Base-by-base conservation (phyloP, 2,329 filamentous ascomycete genomes). In the Chrysosphaeria jannelii region DNA sequence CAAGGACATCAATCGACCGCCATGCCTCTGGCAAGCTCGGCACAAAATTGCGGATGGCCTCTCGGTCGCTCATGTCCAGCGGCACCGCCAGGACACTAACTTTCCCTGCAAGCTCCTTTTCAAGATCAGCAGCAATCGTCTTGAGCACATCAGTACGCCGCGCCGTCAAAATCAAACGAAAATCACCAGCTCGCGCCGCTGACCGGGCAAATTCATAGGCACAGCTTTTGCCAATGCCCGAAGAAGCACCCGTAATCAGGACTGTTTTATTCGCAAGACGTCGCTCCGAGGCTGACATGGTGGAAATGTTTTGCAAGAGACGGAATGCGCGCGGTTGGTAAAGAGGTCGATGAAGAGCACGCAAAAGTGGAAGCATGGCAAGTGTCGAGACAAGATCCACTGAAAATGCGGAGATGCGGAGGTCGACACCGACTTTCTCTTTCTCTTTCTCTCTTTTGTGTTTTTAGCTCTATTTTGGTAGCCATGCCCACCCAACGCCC, bases 191-290 rank as follows among this genome's bases (percentile, higher is more conserved):
- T 26, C 65, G 56, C 6, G 76, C 76, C 12, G 70, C 59, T 2
- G 79, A 81, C 27, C 75, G 64, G 13, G 85, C 85, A 39, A 93
- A 97, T 44, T 93, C 85, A 32, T 85, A 51, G n/a, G 81, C 85
- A 10, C 60, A 69, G 35, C 58, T 62, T 26, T 57, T 61, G 13
- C 85, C 85, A 44, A 97, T 93, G 30, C 85, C 85, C 11, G 76
- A 88, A 4, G 71, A 85, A 15, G 85, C 85, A 27, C 85, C 85
- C 5, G 85, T 93, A 31, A 97, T 60, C 27, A 93, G 46, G 28
- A 93, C 53, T 4, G 78, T 93, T 51, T 93, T 93, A 57, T 78
- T 78, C 37, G 70, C 58, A 29, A 97, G 72, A 49, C 81, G 78
- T 44, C 76, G 70, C 38, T 69, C 63, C 19, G 29, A 30, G n/a